Conservation (phyloP, 2,329 filamentous ascomycete genomes). For the Trichoderma breve region DNA sequence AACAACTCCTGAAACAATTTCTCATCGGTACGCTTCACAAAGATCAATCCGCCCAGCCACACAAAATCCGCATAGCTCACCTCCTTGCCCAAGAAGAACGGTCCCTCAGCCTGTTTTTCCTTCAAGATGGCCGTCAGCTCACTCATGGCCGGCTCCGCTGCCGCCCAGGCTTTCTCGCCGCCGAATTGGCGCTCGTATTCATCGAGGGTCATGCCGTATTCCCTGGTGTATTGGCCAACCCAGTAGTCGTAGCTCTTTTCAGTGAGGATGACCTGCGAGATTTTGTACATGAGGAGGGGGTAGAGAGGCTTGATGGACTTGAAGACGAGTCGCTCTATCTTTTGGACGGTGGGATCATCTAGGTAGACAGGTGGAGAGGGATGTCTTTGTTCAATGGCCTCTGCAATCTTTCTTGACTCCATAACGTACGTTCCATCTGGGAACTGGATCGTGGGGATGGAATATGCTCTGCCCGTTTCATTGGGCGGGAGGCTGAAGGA, state of each 20-base stretch:
- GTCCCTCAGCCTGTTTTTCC: constrained; percentile 52
- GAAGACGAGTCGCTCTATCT: constrained; percentile 42
- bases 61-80: constrained; percentile 59
- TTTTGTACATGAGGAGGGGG: constrained; percentile 45
- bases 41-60: constrained; percentile 49
- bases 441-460: constrained; percentile 52
- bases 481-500: constrained; percentile 17
- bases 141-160: constrained; percentile 37
- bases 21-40: constrained; percentile 36
- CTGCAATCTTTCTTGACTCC: constrained; percentile 62
- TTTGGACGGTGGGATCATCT: constrained; percentile 49
- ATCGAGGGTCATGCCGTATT: constrained; percentile 52
- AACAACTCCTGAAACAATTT: constrained; percentile 37
- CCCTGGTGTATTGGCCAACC: constrained; percentile 46
- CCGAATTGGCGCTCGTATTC: constrained; percentile 48
- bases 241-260: constrained; percentile 55
- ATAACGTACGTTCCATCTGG: constrained; percentile 59
- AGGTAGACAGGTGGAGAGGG: constrained; percentile 59
- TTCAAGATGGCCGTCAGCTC: constrained; percentile 48
- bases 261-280: constrained; percentile 53
- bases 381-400: constrained; percentile 55
- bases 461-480: constrained; percentile 10
- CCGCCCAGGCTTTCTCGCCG: constrained; percentile 50
- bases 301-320: constrained; percentile 34
- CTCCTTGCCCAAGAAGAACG: constrained; percentile 59